Conservation (phyloP, 768 basidiomycete species). For the Podaxis sp. region DNA sequence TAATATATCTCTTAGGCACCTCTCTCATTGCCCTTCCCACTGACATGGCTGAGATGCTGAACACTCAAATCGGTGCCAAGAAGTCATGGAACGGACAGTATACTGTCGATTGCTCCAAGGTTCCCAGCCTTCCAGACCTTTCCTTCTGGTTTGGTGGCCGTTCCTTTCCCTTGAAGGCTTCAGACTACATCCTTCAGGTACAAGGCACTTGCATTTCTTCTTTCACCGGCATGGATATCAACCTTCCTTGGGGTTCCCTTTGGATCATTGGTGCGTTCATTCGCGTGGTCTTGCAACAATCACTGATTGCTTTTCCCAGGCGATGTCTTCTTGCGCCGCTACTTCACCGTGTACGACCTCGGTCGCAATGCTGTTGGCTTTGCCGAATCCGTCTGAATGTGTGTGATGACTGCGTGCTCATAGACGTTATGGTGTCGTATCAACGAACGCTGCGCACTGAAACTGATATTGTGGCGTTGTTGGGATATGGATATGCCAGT, state of each 20-base stretch:
- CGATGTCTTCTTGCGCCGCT: conserved; percentile 90
- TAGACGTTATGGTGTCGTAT: neutral
- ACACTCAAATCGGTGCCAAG: conserved; percentile 90
- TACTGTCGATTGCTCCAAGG: conserved; percentile 82
- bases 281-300: neutral
- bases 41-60: conserved; percentile 97
- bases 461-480: neutral
- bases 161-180: conserved; percentile 73
- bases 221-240: conserved; percentile 91
- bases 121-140: conserved; percentile 81
- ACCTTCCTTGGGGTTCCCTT: conserved; percentile 71
- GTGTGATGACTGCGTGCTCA: neutral
- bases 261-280: conserved; percentile 80
- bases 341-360: conserved; percentile 88
- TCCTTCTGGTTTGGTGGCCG: conserved; percentile 82
- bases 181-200: conserved; percentile 88
- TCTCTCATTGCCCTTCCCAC: conserved; percentile 91
- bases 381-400: conserved; percentile 40
- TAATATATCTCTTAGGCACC: conserved; percentile 55
- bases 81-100: conserved; percentile 97
- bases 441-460: neutral
- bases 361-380: conserved; percentile 82
- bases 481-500: neutral
- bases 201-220: conserved; percentile 92
- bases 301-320: conserved; percentile 35